Percentiles rank a stretch among this genome's conserved stretches.
These are phyloP conservation scores for Croton laevigatus DNA, from an alignment of 441 rosid species.

Conservation along the genomic window DNA sequence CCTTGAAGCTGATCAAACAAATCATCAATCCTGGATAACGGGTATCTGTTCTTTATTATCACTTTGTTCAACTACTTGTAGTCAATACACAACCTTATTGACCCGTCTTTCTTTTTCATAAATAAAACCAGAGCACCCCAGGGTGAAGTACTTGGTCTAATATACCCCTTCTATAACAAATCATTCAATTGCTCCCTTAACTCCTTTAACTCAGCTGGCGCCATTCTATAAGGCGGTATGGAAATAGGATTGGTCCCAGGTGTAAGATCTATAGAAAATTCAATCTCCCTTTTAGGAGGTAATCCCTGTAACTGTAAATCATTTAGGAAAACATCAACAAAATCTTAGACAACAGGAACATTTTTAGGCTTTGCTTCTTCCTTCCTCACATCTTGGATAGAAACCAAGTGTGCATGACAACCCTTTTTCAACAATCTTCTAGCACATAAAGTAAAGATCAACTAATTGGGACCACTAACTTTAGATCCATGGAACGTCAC, in stretches of 20 bases:
- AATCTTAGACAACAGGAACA: background rate
- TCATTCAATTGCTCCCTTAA: background rate
- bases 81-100: too few relatives aligned
- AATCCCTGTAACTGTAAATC: background rate
- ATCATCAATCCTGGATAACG: background rate
- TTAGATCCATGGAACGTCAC: too few relatives aligned
- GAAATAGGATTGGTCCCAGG: background rate
- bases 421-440: too few relatives aligned
- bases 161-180: background rate
- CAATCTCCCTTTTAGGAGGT: background rate
- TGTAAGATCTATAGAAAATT: too few relatives aligned
- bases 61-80: too few relatives aligned
- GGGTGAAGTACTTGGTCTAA: background rate
- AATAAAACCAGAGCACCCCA: background rate
- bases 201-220: background rate
- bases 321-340: background rate
- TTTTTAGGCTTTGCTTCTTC: background rate
- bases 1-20: background rate
- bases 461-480: too few relatives aligned
- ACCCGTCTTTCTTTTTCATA: too few relatives aligned
- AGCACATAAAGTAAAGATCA: too few relatives aligned
- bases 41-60: background rate
- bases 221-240: background rate
- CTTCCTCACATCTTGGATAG: too few relatives aligned
- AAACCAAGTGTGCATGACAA: too few relatives aligned